phyloP scores from a whole-genome alignment of 306 rosid species.

The peach (Prunus persica) region Prunus_persica_NCBIv2 NC_034015.1:21166501-21167000 shows the following conservation, averaged over 20 bases:
- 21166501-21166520: neutral
- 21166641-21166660: conserved; percentile 63
- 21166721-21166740: conserved; percentile 89
- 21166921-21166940: neutral
- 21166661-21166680: conserved; percentile 53
- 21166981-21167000: too few relatives aligned
- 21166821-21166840: neutral
- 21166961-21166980: too few relatives aligned
- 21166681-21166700: conserved; percentile 70
- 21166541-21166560: neutral
- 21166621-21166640: conserved; percentile 63
- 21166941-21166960: too few relatives aligned
- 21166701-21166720: conserved; percentile 78
- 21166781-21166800: conserved; percentile 47
- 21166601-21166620: conserved; percentile 55
- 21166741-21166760: conserved; percentile 86
- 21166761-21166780: conserved; percentile 75
- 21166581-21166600: conserved; percentile 62
- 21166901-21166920: neutral
- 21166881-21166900: neutral
- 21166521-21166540: neutral
- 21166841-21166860: conserved; percentile 7
- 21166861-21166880: conserved; percentile 19
- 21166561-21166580: neutral
- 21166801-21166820: neutral